Percentiles rank a stretch among this genome's conserved stretches.
These are phyloP conservation scores for Teunomyces atbi DNA, from an alignment of 805 yeast species.

Conservation along the genomic window DNA sequence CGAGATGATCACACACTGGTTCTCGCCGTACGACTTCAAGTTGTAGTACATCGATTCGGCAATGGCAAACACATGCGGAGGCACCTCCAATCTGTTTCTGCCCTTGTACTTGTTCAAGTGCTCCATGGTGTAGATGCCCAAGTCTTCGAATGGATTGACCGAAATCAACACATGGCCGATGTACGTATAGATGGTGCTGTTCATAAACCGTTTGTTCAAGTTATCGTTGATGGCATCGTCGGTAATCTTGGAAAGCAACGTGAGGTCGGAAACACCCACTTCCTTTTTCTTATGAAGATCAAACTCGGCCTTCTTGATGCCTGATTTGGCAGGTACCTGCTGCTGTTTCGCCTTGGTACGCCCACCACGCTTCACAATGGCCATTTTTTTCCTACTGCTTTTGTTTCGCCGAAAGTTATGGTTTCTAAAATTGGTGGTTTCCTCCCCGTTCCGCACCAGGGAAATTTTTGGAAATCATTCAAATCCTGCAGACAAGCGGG, in stretches of 20 bases:
- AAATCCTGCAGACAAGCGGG: neutral
- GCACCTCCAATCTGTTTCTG: slow-evolving; percentile 90
- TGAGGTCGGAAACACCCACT: slow-evolving; percentile 96
- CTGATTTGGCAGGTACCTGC: slow-evolving; percentile 56
- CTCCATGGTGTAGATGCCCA: slow-evolving; percentile 89
- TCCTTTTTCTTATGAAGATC: slow-evolving; percentile 87
- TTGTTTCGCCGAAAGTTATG: too few relatives aligned
- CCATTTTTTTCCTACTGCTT: slow-evolving; percentile 46
- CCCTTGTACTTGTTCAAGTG: slow-evolving; percentile 78
- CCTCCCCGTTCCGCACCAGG: slow-evolving; percentile 1
- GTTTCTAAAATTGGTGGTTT: neutral
- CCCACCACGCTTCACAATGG: slow-evolving; percentile 72
- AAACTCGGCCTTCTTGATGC: slow-evolving; percentile 82
- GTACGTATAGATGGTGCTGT: slow-evolving; percentile 87
- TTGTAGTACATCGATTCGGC: slow-evolving; percentile 97
- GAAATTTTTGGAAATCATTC: neutral
- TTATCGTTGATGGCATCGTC: slow-evolving; percentile 94
- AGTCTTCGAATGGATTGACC: slow-evolving; percentile 93
- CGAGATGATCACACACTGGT: slow-evolving; percentile 94
- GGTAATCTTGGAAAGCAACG: slow-evolving; percentile 80
- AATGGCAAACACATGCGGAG: slow-evolving; percentile 97
- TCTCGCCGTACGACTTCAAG: slow-evolving; percentile 89
- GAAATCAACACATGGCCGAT: slow-evolving; percentile 94
- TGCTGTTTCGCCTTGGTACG: slow-evolving; percentile 53
- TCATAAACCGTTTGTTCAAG: slow-evolving; percentile 81